Base-by-base conservation (phyloP, 2,329 filamentous ascomycete species). In the Nothophoma quercina region DNA sequence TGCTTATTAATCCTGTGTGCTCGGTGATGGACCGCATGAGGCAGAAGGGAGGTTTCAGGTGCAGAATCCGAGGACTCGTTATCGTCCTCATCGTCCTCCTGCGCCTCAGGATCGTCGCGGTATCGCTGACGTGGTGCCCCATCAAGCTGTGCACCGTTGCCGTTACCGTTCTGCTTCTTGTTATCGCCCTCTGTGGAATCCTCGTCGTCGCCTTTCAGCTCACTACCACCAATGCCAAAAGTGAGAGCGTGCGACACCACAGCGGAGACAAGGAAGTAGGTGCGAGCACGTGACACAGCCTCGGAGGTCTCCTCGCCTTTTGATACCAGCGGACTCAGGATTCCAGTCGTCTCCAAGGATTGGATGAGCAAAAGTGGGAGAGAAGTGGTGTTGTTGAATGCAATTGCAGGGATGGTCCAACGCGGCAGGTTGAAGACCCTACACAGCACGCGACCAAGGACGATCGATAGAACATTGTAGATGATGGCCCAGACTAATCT, bases 211-310 rank as follows among this genome's bases (percentile, higher is more conserved):
- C 51, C 72, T 70, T 83, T 81, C 38, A 88, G 78, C 30, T 88
- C 73, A 10, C 79, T 75, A 1, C 86, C 85, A 0, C 85, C 86
- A 3, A 88, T 73, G 0, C 83, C 83, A 66, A 88, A 89, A 0
- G 85, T 88, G 52, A 88, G 71, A 44, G 81, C 84, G 62, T 85
- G 87, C 33, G 80, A 81, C 8, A 88, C 77, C 47, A 87, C 87
- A 3, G 85, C 81, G 58, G 85, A 88, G 52, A 89, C 81, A 3
- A 89, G 72, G 63, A 89, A 88, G 68, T 87, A 89, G 12, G 83
- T 83, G 64, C 87, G 84, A 6, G 85, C 85, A 8, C 86, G 77
- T 45, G 83, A 79, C 10, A 88, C 75, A 0, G 83, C 83, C 3
- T 75, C 74, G 2, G 71, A 60, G 2, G 74, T 69, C 2, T 76